Base-by-base conservation (phyloP, 305 asterid genomes). In the Fraxinus floribunda region DNA sequence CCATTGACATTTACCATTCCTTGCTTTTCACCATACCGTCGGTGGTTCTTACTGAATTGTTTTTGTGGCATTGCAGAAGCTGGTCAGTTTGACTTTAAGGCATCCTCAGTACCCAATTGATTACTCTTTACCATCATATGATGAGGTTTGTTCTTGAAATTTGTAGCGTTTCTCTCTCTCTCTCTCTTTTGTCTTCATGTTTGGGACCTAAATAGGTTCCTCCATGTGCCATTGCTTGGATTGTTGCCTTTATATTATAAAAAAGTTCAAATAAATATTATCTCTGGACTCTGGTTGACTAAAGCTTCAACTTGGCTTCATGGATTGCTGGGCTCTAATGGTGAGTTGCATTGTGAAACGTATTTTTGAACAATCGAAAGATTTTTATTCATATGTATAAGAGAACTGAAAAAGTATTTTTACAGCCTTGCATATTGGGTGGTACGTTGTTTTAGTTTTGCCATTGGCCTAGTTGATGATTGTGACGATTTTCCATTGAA, bases 61-160 rank as follows among this genome's bases (percentile, higher is more conserved):
- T 76, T 26, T 82, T 89, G 81, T 89, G 87, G 88, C 66, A 30
- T 81, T 89, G 93, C 97, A 97, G 99, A 87, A 77, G 86, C 88
- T 97, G 83, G 94, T 97, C 78, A 91, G 95, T 79, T 82, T 85
- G 88, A 94, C 99, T 24, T 76, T 91, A 82, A 91, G 84, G 88
- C 93, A 97, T 88, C 97, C 94, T 80, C 89, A 73, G 73, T 97
- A 97, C 85, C 94, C 95, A 16, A 29, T 78, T 30, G 97, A 94
- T 80, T 97, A 93, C 89, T 84, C 92, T 18, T 90, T 97, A 76
- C 99, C 99, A 26, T 92, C 98, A n/a, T 84, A 93, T 29, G 94
- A 93, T 55, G 97, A 93, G 94, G 99, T 94, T 84, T 0, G 87
- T 57, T 68, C 15, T 11, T 66, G 36, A 66, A 24, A 66, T 9